Conservation (phyloP, 305 asterid species). For the Fraxinus velutina region DNA sequence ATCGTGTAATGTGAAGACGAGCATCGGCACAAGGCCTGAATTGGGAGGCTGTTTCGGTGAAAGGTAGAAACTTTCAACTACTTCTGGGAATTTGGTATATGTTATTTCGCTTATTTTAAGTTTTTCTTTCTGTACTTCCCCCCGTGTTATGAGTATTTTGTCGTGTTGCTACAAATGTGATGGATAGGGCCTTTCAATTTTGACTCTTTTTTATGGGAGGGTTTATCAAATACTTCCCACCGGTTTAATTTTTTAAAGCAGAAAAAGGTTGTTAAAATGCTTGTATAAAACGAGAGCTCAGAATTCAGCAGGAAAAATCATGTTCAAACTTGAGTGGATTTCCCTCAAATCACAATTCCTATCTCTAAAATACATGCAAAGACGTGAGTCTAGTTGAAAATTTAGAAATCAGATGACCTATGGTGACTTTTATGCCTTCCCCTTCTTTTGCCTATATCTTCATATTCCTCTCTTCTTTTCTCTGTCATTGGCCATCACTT, state of each 20-base stretch:
- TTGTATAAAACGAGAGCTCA: neutral
- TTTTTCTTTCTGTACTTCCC: neutral
- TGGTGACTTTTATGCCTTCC: neutral
- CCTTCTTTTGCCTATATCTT: neutral
- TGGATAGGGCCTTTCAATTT: neutral
- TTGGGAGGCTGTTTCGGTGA: conserved; percentile 20
- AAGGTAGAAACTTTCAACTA: conserved; percentile 30
- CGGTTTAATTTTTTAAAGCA: neutral
- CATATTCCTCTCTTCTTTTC: neutral
- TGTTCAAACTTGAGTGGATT: neutral
- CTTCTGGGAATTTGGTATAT: neutral
- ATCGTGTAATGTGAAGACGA: conserved; percentile 17
- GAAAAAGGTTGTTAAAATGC: neutral
- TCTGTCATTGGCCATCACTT: neutral
- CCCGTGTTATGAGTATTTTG: neutral
- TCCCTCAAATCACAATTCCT: neutral
- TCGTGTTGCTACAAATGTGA: neutral
- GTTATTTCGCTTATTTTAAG: neutral
- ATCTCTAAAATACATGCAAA: neutral
- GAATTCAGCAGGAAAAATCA: neutral
- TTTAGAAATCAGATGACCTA: neutral
- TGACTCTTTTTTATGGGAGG: neutral
- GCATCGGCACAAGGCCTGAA: conserved; percentile 11
- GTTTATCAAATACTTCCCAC: neutral
- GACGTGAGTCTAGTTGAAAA: neutral